Evolutionary conservation across 2,329 filamentous ascomycete species (phyloP).

Genomic region (Sporothrix phasma): DNA sequence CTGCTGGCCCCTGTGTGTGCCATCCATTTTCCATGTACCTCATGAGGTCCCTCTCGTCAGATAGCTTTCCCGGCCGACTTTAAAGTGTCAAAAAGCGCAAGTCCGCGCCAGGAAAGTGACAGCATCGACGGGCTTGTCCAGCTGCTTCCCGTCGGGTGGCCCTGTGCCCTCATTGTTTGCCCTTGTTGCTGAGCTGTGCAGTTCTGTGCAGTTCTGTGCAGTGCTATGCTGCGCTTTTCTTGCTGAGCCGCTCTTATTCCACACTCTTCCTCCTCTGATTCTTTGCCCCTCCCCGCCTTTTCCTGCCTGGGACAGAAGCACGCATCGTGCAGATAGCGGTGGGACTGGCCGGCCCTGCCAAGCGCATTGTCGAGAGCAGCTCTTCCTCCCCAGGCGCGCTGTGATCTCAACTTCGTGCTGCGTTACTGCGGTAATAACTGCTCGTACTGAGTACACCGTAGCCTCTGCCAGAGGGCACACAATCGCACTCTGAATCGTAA

Average conservation of each 20-base stretch:
- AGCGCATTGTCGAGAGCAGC: not conserved
- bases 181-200: not conserved
- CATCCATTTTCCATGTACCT: not conserved
- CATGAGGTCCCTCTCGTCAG: not conserved
- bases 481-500: not conserved
- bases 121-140: not conserved
- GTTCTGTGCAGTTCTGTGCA: no score
- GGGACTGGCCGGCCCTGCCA: not conserved
- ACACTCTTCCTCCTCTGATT: slow-evolving; percentile 11
- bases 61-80: not conserved
- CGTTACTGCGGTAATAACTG: slow-evolving; percentile 8
- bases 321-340: slow-evolving; percentile 1
- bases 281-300: slow-evolving; percentile 13
- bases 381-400: slow-evolving; percentile 3
- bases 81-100: not conserved
- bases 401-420: slow-evolving; percentile 1
- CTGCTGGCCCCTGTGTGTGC: not conserved
- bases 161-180: not conserved
- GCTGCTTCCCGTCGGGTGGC: not conserved
- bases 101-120: not conserved
- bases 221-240: not conserved
- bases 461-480: not conserved
- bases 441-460: not conserved
- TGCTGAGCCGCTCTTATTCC: not conserved
- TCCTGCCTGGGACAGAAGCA: not conserved